A percentile compares a stretch with the other conserved stretches of the same genome.
phyloP scores from a whole-genome alignment of 495 filamentous ascomycete species.

The Annulohypoxylon nitens region DNA sequence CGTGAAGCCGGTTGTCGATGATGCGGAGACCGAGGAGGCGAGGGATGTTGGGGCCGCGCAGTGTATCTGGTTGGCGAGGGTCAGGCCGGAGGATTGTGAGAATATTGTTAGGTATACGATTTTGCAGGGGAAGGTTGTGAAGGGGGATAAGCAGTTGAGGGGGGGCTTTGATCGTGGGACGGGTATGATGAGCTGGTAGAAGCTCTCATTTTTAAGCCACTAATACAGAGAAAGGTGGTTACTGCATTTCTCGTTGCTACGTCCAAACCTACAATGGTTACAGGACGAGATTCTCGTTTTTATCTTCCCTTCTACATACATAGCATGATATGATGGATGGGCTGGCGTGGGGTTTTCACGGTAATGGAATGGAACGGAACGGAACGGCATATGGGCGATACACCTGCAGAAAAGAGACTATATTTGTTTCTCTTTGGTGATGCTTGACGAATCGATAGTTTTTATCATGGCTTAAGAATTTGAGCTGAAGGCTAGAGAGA shows the following conservation, averaged over 20 bases:
- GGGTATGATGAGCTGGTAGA: conserved; percentile 87
- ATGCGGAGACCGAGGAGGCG: conserved; percentile 49
- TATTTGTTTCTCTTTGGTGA: background rate
- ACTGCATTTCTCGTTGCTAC: too few species aligned
- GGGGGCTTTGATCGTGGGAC: conserved; percentile 90
- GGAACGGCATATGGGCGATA: conserved; percentile 7
- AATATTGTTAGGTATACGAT: conserved; percentile 91
- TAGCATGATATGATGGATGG: conserved; percentile 9
- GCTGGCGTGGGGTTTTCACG: conserved; percentile 21
- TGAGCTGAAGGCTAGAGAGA: background rate
- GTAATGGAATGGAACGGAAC: conserved; percentile 3
- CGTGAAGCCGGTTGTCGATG: conserved; percentile 17
- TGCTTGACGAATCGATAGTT: conserved; percentile 4
- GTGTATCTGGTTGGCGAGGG: conserved; percentile 93
- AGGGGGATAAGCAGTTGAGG: conserved; percentile 83
- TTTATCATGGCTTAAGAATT: background rate
- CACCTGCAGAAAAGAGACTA: conserved; percentile 18
- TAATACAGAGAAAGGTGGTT: background rate
- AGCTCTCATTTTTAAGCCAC: too few species aligned
- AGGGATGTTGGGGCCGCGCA: conserved; percentile 74
- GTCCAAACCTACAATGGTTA: too few species aligned
- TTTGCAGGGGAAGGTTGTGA: conserved; percentile 92
- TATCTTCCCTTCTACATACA: background rate
- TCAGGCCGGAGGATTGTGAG: conserved; percentile 93
- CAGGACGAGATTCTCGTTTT: background rate